Base-by-base conservation (phyloP, 179 eudicot species). In the Vitellaria paradoxa region DNA sequence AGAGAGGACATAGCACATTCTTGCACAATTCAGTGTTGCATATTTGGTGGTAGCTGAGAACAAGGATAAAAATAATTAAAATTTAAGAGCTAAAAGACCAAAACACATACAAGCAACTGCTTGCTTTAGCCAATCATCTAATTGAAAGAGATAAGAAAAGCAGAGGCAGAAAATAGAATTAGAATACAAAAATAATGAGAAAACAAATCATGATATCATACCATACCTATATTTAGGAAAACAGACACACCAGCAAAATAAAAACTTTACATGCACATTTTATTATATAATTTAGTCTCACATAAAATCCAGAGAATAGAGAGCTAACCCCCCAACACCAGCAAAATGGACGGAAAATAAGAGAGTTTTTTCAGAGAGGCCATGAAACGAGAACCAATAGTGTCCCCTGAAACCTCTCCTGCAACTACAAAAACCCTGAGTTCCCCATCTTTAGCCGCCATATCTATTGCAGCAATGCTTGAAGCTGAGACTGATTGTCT, bases 381-480 rank as follows among this genome's bases (percentile, higher is more conserved):
- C 91, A 96, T 93, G 65, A 96, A 83, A 68, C 98, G 96, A 56
- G 93, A 89, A 72, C 91, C 99, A 52, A 96, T 88, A 14, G 72
- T 77, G 80, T 96, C 99, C 71, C 99, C 99, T 52, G 99, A 96
- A 83, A 93, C 97, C 88, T 96, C 99, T 47, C 99, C 99, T 53
- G 97, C 85, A 79, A 96, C 94, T 26, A 96, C 70, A 78, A 96
- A 96, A 30, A 96, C 92, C 89, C 97, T 92, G 69, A 96, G 90
- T 80, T 93, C 96, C 53, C 94, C 98, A 74, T 93, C 97, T 80
- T 86, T 90, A n/a, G 88, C 84, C 81, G 93, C 99, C 82, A 81
- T 52, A 79, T 90, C 99, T 61, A 89, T 75, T 47, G 88, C 86
- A 72, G 89, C 82, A 75, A 84, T 81, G 56, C 88, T 81, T 24